Evolutionary conservation across 148 eudicot species (phyloP), one percentile per base, ranked within the genome.

Genomic region (Talinum fruticosum): DNA sequence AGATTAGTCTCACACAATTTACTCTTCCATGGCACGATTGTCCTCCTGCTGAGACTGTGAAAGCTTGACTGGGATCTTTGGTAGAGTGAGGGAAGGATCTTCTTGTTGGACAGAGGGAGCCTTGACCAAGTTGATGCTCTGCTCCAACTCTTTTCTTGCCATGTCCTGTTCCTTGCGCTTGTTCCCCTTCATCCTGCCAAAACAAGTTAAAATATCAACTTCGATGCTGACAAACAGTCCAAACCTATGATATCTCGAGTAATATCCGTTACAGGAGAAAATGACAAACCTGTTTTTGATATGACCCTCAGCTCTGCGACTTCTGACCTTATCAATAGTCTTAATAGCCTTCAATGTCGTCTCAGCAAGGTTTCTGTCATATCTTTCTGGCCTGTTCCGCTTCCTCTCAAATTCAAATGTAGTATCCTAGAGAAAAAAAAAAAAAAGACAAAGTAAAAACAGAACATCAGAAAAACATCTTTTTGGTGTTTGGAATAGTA

Each of bases 351-450:
- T 87, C 77, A 95, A 75, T 33, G 90, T 90, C 72, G 86, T 78
- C 82, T 85, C 85, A 8, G 87, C 71, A 21, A 90, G 78, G 80
- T 84, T 88, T 83, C 99, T 89, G 83, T 95, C 97, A 71, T 95
- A 95, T 85, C 92, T 88, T 87, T 93, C 99, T 13, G 97, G 97
- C 80, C 99, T 87, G 78, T 95, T 93, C 37, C 99, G 77, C 87
- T 91, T 95, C 87, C 99, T 88, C 91, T 95, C 99, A 76, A 95
- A 93, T 77, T 95, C 99, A 81, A 95, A 95, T 45, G 99, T 95
- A 15, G 97, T 72, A 73, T 95, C 99, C 99, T 95, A 73, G 69
- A 74, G 66, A 2, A 15, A 19, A 35, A 62, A 82, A 36, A 16
- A 0, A 51, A 18, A 65, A 10, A 18, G 35, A 30, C 18, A 36